Base-by-base conservation (phyloP, 1,139 yeast genomes). In the Debaryomycetaceae sp. region DNA sequence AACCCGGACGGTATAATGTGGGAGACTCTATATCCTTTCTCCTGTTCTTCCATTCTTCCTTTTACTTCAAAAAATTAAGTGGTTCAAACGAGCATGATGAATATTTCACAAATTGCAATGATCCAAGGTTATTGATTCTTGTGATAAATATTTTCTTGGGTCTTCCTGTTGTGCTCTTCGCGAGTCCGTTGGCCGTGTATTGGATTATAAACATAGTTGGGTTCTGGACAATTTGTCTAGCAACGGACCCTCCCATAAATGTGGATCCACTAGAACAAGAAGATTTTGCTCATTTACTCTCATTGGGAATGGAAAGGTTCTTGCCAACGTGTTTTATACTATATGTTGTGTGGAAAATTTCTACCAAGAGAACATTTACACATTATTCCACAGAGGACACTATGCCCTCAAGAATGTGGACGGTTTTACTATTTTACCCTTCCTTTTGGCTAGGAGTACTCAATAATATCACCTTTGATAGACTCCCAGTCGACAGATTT, bases 381-480 rank as follows among this genome's bases (percentile, higher is more conserved):
- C 50, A 46, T 28, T 44, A 49, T 5, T 34, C 30, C 16, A 75
- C 9, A 44, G 69, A 35, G 6, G 51, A 37, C 55, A 54, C 15
- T 55, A 65, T 39, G 32, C 42, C 55, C 1, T 67, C 74, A 0
- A 63, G 82, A 1, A 44, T 88, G 16, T 72, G 79, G 37, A 75
- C 87, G 40, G 52, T 79, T 0, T 32, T 83, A 0, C 56, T 83
- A 32, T 91, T 95, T 92, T 84, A 85, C 47, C 85, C 91, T 0
- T 70, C 83, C 5, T 85, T 86, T 53, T 88, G 96, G 95, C 53
- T 87, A 2, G 96, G 97, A 1, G 74, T 87, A 32, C 70, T 89
- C 52, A 91, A 91, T 56, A 89, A 89, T 59, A 75, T 87, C 52
- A 88, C 96, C 0, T 89, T 91, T 62, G 97, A 88, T 53, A 67